Base-by-base conservation (phyloP, 2,329 filamentous ascomycete genomes). In the Magnaporthiopsis incrustans region DNA sequence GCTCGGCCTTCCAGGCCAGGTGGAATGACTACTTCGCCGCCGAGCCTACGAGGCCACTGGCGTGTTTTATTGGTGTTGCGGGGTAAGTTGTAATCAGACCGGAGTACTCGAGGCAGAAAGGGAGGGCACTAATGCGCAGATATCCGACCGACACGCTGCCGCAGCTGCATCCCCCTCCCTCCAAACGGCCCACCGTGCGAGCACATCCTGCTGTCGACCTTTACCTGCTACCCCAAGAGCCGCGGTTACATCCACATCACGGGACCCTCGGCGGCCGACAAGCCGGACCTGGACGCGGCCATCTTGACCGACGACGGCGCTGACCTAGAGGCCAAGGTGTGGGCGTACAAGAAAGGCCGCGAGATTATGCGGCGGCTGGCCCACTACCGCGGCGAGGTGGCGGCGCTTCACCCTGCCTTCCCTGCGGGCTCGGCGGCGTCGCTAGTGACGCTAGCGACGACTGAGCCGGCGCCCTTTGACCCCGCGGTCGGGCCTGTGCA, bases 191-290 rank as follows among this genome's bases (percentile, higher is more conserved):
- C 61, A 22, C 12, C 58, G 2, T 67, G 67, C 67, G 80, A 85
- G 66, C 86, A 85, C 70, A 71, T 84, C 32, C 79, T 81, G 0
- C 69, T 79, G 44, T 81, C 74, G 2, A 77, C 76, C 22, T 87
- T 82, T 71, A 82, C 83, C 0, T 78, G 79, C 2, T 87, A 88
- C 69, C 85, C 85, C 0, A 85, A 82, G 69, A 85, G 83, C 2
- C 80, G 85, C 0, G 86, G 86, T 6, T 77, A 78, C 65, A 79
- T 87, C 66, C 85, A 86, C 70, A 84, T 86, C 69, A 77, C 72
- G 4, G 73, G 74, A 1, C 68, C 70, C 15, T 69, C 72, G 2
- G 67, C 77, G 3, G 68, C 74, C 14, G 75, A 78, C 32, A 71
- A 73, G 3, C 74, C 78, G 15, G 78, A 82, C 60, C 85, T 86